Conservation (phyloP, 306 rosid genomes). For the Fagus crenata region DNA sequence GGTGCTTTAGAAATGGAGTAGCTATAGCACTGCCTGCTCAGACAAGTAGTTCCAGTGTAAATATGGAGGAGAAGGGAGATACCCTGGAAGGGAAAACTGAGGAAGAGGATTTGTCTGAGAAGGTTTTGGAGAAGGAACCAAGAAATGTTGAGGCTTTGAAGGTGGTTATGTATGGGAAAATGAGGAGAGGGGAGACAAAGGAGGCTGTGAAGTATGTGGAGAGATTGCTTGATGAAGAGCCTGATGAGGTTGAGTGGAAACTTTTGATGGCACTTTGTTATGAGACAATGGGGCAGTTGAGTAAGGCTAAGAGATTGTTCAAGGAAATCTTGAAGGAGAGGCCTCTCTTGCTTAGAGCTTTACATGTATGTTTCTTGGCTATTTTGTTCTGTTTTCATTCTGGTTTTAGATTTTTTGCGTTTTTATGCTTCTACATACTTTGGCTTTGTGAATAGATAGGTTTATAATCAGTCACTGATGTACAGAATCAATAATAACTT, state of each 20-base stretch:
- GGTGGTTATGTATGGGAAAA: constrained; percentile 66
- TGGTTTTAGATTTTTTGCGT: constrained; percentile 17
- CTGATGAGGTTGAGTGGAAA: constrained; percentile 80
- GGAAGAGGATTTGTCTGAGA: constrained; percentile 55
- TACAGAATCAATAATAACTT: not conserved
- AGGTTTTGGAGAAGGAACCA: constrained; percentile 64
- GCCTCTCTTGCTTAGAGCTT: constrained; percentile 80
- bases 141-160: constrained; percentile 68
- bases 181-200: constrained; percentile 68
- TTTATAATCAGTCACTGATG: not conserved
- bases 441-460: not conserved
- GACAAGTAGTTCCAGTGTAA: constrained; percentile 34
- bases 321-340: constrained; percentile 57
- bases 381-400: constrained; percentile 3
- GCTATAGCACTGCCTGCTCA: constrained; percentile 55
- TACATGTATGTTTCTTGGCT: constrained; percentile 65
- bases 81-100: constrained; percentile 36
- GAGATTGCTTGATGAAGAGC: constrained; percentile 65
- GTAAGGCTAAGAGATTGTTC: constrained; percentile 61
- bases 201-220: constrained; percentile 77
- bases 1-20: constrained; percentile 43
- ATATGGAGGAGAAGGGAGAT: constrained; percentile 40
- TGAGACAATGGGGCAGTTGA: constrained; percentile 70
- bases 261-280: constrained; percentile 77
- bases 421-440: not conserved